Base-by-base conservation (phyloP, 2,329 filamentous ascomycete species). In the Blumeria graminis region DNA sequence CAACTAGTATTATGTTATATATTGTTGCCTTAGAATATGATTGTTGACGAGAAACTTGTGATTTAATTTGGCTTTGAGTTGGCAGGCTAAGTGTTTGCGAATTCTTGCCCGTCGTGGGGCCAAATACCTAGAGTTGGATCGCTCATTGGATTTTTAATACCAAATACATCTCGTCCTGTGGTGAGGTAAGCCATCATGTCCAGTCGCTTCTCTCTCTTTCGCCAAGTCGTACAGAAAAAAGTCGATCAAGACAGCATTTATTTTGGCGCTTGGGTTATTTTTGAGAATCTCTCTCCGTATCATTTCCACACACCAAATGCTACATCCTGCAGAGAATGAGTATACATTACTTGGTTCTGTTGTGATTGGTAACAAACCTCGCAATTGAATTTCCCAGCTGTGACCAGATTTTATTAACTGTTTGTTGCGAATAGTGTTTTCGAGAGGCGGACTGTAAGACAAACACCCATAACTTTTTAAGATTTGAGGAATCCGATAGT, bases 191-290 rank as follows among this genome's bases (percentile, higher is more conserved):
- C 71, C 73, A 10, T 81, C 77, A 56, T 74, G 68, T 55, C 80
- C 72, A 61, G 72, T 67, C 0, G 70, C 72, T 68, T 96, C 90
- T 66, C 84, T 68, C 65, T 87, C 83, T 68, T 96, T 98, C 71
- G 92, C 88, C 16, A 84, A 80, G 70, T 98, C 92, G 66, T 98
- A 98, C 56, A 98, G 72, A 68, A 95, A 94, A 70, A 96, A 98
- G 69, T 98, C 92, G 60, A 98, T 92, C 63, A 98, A 69, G 41
- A 96, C 86, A 32, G 92, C 89, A 66, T 98, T 98, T 62, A 82
- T 69, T 55, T 77, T 73, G 0, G 81, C 75, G 9, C 82, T 80
- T 0, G 88, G 85, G 63, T 95, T 80, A 13, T 78, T 69, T 50
- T 74, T 76, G 57, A 81, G 65, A 55, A 98, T 96, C 67, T 95